Evolutionary conservation across 2,329 filamentous ascomycete genomes (phyloP).

Genomic region (Phyllosticta citrichinensis): DNA sequence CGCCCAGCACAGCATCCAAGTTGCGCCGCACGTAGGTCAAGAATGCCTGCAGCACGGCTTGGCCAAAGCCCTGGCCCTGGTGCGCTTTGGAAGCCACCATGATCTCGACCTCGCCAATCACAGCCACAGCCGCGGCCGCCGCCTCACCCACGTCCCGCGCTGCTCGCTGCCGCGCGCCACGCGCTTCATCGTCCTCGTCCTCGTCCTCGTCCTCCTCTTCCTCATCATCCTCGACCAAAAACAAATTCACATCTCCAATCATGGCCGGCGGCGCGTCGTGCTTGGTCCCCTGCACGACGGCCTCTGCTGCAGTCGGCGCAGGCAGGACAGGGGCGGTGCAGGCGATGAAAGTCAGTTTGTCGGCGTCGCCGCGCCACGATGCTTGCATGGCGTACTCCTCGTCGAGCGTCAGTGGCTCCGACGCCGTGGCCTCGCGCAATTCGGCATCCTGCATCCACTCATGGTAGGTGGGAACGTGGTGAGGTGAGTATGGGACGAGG

Average conservation of each 20-base stretch:
- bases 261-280: conserved; percentile 44
- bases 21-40: conserved; percentile 56
- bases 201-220: conserved; percentile 18
- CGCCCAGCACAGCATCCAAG: conserved; percentile 44
- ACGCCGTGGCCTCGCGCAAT: conserved; percentile 77
- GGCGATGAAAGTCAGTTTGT: conserved; percentile 89
- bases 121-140: background rate
- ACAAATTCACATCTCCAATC: conserved; percentile 52
- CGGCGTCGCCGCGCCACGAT: conserved; percentile 70
- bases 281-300: conserved; percentile 26
- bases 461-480: conserved; percentile 77
- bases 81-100: conserved; percentile 61
- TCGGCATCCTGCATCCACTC: conserved; percentile 79
- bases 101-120: conserved; percentile 69
- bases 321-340: conserved; percentile 35
- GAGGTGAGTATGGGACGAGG: conserved; percentile 72
- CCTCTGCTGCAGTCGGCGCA: conserved; percentile 1
- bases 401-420: conserved; percentile 66
- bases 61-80: conserved; percentile 55
- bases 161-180: background rate
- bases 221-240: conserved; percentile 45
- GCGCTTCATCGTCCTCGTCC: conserved; percentile 12
- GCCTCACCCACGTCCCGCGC: background rate
- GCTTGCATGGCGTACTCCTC: conserved; percentile 86
- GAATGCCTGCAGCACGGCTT: conserved; percentile 55